phyloP scores from a whole-genome alignment of 2,329 filamentous ascomycete genomes.

The Byssothecium circinans region DNA sequence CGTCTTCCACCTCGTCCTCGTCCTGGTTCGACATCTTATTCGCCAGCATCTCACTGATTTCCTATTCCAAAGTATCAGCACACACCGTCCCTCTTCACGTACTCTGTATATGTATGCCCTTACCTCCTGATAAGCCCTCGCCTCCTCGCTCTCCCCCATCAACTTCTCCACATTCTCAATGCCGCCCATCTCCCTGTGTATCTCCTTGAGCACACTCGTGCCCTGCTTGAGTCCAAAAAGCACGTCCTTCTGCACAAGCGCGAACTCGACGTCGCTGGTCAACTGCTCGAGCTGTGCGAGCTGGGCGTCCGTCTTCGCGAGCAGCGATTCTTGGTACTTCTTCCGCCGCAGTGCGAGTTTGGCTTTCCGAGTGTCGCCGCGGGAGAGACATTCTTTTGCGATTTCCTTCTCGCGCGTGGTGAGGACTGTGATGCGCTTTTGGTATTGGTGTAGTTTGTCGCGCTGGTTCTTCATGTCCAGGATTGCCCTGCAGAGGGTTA shows the following conservation, averaged over 20 bases:
- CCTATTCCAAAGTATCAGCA: slow-evolving; percentile 55
- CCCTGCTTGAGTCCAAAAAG: slow-evolving; percentile 91
- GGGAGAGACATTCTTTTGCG: slow-evolving; percentile 77
- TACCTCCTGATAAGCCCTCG: slow-evolving; percentile 86
- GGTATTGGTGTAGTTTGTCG: slow-evolving; percentile 95
- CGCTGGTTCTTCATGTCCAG: slow-evolving; percentile 97
- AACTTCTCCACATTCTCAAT: slow-evolving; percentile 92
- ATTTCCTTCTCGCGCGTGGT: slow-evolving; percentile 86
- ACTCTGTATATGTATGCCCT: slow-evolving; percentile 22
- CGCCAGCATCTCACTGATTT: slow-evolving; percentile 88
- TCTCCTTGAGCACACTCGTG: slow-evolving; percentile 84
- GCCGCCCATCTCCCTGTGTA: slow-evolving; percentile 94
- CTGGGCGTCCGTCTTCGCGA: slow-evolving; percentile 87
- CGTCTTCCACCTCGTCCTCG: slow-evolving; percentile 97
- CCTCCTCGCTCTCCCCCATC: slow-evolving; percentile 89
- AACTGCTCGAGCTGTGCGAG: slow-evolving; percentile 91
- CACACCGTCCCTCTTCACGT: not conserved
- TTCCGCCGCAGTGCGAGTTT: slow-evolving; percentile 88
- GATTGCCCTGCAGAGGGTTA: slow-evolving; percentile 69
- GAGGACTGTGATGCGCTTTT: slow-evolving; percentile 82
- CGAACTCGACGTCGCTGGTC: slow-evolving; percentile 89
- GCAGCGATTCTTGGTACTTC: slow-evolving; percentile 92
- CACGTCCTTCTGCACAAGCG: slow-evolving; percentile 94
- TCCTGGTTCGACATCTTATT: slow-evolving; percentile 90
- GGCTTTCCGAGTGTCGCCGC: slow-evolving; percentile 77